phyloP scores from a whole-genome alignment of 768 basidiomycete genomes.

The Mycena sanguinolenta region DNA sequence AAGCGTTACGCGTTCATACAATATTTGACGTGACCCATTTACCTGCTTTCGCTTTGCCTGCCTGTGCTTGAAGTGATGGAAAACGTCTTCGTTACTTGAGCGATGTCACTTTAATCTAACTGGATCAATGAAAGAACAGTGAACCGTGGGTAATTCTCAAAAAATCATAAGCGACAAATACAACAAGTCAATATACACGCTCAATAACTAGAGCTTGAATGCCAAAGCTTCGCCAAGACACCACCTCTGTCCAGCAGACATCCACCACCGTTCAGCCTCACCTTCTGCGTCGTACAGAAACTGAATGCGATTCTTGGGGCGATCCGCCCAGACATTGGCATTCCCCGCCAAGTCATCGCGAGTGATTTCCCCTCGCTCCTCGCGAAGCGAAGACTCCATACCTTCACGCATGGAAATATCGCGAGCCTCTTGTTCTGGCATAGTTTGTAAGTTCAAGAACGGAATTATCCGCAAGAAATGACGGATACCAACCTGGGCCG shows the following conservation, averaged over 20 bases:
- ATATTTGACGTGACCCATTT: too few relatives aligned
- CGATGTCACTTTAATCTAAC: too few relatives aligned
- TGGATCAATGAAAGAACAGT: too few relatives aligned
- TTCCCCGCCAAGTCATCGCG: conserved; percentile 42
- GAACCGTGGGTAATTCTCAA: not conserved
- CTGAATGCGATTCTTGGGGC: conserved; percentile 57
- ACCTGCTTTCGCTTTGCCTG: too few relatives aligned
- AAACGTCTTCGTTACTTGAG: too few relatives aligned
- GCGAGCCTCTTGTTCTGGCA: conserved; percentile 57
- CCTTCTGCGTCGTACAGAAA: conserved; percentile 71
- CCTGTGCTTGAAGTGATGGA: too few relatives aligned
- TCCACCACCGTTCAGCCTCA: conserved; percentile 66
- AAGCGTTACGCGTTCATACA: too few relatives aligned
- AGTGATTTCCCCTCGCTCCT: conserved; percentile 37
- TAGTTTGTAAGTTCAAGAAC: not conserved
- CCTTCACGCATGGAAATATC: conserved; percentile 65
- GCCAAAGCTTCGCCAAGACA: not conserved
- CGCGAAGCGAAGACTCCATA: conserved; percentile 57
- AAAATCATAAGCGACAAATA: too few relatives aligned
- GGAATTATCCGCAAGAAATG: not conserved
- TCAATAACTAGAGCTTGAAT: conserved; percentile 7
- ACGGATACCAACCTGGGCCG: conserved; percentile 55
- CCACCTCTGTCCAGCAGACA: not conserved
- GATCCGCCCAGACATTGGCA: conserved; percentile 71
- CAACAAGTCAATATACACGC: not conserved